Evolutionary conservation across 2,329 filamentous ascomycete species (phyloP), one percentile per base, ranked within the genome.

Genomic region (Microsporum canis): DNA sequence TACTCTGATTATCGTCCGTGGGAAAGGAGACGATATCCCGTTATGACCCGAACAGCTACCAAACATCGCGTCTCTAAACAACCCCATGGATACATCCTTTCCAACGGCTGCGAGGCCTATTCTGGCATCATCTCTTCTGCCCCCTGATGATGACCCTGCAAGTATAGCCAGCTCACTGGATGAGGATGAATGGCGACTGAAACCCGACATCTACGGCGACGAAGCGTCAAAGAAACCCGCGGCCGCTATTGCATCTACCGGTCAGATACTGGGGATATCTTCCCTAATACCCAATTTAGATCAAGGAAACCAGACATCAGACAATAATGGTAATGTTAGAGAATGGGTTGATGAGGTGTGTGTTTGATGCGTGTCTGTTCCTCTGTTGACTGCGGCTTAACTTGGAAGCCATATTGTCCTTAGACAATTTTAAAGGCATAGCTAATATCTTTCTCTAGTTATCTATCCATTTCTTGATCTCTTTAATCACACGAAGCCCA

Each of bases 71-170:
- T 12, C 38, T 39, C 14, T 39, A 12, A 39, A 39, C 27, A 49
- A 10, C 1, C 3, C 8, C 5, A 51, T 59, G 36, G 29, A 36
- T 39, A 34, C n/a, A 0, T 6, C 45, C 31, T 27, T 14, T 38
- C 36, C 51, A n/a, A 51, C 33, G 1, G 31, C 64, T 29, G 62
- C 63, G 8, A 59, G 38, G 5, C 53, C 64, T 10, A 57, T 65
- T 5, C 63, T 66, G 36, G 64, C 64, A 36, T 63, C 62, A 3
- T 31, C 60, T n/a, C 47, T 66, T 17, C 57, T 63, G 23, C 61
- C 43, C 8, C 51, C 51, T 10, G 51, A 55, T 34, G 14, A 34
- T 14, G 45, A 51, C 27, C 8, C 8, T 12, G 14, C 5, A 31
- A 51, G 23, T 5, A 51, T 23, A 12, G 17, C 27, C 51, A 55